Evolutionary conservation across 2,329 filamentous ascomycete genomes (phyloP).

Genomic region (Ascochyta lentis): DNA sequence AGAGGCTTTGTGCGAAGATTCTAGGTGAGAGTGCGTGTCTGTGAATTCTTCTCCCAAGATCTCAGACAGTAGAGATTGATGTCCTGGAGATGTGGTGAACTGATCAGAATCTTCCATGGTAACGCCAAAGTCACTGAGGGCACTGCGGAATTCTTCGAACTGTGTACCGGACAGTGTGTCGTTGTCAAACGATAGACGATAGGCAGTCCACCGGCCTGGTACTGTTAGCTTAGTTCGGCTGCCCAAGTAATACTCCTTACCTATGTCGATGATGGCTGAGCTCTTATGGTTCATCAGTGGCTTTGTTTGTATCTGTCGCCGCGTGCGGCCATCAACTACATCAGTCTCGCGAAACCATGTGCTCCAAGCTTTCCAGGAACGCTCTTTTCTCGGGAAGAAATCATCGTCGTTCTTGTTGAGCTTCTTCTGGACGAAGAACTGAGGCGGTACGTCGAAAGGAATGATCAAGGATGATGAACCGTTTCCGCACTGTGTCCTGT

Average conservation of each 20-base stretch:
- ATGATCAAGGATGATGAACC: constrained; percentile 35
- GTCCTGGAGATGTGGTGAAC: constrained; percentile 51
- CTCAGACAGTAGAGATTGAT: constrained; percentile 26
- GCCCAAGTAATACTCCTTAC: constrained; percentile 36
- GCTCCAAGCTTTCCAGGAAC: constrained; percentile 62
- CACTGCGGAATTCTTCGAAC: constrained; percentile 57
- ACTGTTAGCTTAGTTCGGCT: constrained; percentile 2
- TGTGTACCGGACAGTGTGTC: constrained; percentile 37
- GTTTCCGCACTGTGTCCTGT: constrained; percentile 29
- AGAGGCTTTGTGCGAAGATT: constrained; percentile 12
- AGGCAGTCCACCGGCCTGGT: constrained; percentile 67
- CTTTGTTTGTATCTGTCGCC: constrained; percentile 21
- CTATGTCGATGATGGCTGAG: constrained; percentile 65
- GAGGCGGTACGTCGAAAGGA: constrained; percentile 49
- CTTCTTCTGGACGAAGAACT: constrained; percentile 51
- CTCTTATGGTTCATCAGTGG: constrained; percentile 50
- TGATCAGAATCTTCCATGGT: constrained; percentile 52
- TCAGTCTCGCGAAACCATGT: constrained; percentile 70
- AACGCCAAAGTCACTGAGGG: constrained; percentile 77
- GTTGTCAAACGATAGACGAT: constrained; percentile 58
- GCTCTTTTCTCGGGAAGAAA: constrained; percentile 30
- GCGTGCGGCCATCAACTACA: constrained; percentile 56
- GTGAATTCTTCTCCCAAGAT: constrained; percentile 41
- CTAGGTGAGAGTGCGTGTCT: constrained; percentile 32
- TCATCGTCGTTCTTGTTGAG: constrained; percentile 17